Conservation (phyloP, 306 rosid genomes). For the Pueraria montana region DNA sequence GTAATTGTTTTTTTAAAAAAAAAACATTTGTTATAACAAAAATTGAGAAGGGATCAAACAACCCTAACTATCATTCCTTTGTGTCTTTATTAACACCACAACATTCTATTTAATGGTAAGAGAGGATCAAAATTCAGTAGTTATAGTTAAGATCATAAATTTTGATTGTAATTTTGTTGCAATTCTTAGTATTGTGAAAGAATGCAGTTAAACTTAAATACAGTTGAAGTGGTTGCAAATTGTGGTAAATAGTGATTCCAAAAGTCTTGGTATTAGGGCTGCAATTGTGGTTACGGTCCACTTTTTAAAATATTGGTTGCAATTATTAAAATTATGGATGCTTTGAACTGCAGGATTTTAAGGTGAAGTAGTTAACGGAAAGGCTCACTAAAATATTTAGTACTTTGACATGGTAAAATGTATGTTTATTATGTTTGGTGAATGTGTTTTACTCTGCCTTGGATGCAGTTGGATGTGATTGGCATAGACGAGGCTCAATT, state of each 20-base stretch:
- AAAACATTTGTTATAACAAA: too few relatives aligned
- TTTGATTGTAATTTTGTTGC: not conserved
- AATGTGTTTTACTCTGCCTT: not conserved
- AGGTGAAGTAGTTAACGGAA: not conserved
- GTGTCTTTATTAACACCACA: not conserved
- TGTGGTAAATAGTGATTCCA: not conserved
- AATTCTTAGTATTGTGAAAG: not conserved
- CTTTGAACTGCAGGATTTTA: not conserved
- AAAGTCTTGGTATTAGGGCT: not conserved
- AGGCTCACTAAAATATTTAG: too few relatives aligned
- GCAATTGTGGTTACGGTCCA: not conserved
- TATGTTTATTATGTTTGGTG: constrained; percentile 1
- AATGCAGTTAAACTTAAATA: not conserved
- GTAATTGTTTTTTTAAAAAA: too few relatives aligned
- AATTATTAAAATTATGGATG: not conserved
- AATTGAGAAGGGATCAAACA: not conserved
- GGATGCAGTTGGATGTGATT: constrained; percentile 79
- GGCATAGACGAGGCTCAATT: constrained; percentile 97
- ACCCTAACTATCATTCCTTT: not conserved
- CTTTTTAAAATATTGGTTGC: not conserved
- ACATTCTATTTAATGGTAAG: not conserved
- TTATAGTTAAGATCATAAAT: not conserved
- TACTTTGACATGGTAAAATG: not conserved
- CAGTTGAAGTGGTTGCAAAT: not conserved
- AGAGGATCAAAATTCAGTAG: not conserved